Evolutionary conservation across 83 land plant genomes (phyloP).

Genomic region (Picea abies): DNA sequence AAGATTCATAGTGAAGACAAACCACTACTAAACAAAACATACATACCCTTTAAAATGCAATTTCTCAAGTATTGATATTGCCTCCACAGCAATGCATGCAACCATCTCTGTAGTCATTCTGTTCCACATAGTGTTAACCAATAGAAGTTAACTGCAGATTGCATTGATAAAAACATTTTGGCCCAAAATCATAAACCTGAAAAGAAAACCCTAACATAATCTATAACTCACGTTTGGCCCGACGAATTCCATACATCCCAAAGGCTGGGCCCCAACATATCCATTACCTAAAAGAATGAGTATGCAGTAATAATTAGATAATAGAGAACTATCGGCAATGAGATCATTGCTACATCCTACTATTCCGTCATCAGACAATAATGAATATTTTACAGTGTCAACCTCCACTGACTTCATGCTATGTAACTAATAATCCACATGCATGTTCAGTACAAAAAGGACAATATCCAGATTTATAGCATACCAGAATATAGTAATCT

Average conservation of each 20-base stretch:
- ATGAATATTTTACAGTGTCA: background rate
- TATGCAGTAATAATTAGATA: background rate
- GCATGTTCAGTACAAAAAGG: background rate
- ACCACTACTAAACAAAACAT: background rate
- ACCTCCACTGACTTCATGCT: too few species aligned
- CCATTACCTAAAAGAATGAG: slow-evolving; percentile 68
- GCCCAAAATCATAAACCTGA: background rate
- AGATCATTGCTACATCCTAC: background rate
- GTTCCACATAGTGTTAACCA: slow-evolving; percentile 16
- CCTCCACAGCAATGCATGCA: slow-evolving; percentile 89
- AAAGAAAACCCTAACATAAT: background rate
- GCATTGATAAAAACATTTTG: background rate
- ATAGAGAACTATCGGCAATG: too few species aligned
- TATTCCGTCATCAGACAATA: background rate
- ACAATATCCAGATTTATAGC: background rate
- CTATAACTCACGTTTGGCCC: slow-evolving; percentile 72
- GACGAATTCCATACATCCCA: slow-evolving; percentile 92
- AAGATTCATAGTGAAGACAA: background rate
- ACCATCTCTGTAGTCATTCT: slow-evolving; percentile 93
- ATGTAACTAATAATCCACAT: background rate
- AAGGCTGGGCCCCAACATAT: slow-evolving; percentile 89
- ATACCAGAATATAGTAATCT: slow-evolving; percentile 84
- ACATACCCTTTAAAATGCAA: slow-evolving; percentile 73
- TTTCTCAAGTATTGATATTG: slow-evolving; percentile 84
- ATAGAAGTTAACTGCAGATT: slow-evolving; percentile 9